These are phyloP conservation scores for Emmonsiellopsis sp. DNA, from an alignment of 2,329 filamentous ascomycete species.

Conservation along the genomic window DNA sequence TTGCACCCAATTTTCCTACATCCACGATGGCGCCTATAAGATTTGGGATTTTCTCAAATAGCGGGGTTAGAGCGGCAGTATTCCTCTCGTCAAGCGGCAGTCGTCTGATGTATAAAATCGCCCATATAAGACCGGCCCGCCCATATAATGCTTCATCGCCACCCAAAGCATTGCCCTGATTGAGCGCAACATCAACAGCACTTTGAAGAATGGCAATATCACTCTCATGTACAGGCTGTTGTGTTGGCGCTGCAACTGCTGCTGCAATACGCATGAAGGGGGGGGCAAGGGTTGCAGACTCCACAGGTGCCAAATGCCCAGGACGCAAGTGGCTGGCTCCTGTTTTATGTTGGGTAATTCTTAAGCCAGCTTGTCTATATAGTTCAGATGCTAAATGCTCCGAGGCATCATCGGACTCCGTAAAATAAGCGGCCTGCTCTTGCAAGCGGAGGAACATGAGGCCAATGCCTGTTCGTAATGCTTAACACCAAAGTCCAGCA, in stretches of 20 bases:
- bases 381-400: constrained; percentile 16
- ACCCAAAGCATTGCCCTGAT: constrained; percentile 24
- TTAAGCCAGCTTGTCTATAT: constrained; percentile 18
- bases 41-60: constrained; percentile 22
- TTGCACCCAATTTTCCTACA: constrained; percentile 23
- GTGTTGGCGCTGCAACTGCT: constrained; percentile 3
- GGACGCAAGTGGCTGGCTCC: constrained; percentile 2
- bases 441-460: constrained; percentile 31
- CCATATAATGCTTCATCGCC: constrained; percentile 32
- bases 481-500: neutral
- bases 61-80: constrained; percentile 12
- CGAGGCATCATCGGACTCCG: constrained; percentile 3
- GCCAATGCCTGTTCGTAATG: constrained; percentile 22
- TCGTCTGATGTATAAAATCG: constrained; percentile 25
- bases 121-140: constrained; percentile 29
- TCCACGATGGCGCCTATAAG: constrained; percentile 26
- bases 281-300: constrained; percentile 23
- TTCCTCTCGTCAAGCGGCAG: constrained; percentile 17
- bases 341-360: constrained; percentile 15
- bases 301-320: constrained; percentile 24
- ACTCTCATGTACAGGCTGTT: constrained; percentile 9
- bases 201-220: constrained; percentile 23
- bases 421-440: constrained; percentile 23
- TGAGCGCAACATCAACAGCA: constrained; percentile 21
- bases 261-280: constrained; percentile 20